These are phyloP conservation scores for Rhodotorula sphaerocarpa DNA, from an alignment of 768 basidiomycete species.

Conservation along the genomic window DNA sequence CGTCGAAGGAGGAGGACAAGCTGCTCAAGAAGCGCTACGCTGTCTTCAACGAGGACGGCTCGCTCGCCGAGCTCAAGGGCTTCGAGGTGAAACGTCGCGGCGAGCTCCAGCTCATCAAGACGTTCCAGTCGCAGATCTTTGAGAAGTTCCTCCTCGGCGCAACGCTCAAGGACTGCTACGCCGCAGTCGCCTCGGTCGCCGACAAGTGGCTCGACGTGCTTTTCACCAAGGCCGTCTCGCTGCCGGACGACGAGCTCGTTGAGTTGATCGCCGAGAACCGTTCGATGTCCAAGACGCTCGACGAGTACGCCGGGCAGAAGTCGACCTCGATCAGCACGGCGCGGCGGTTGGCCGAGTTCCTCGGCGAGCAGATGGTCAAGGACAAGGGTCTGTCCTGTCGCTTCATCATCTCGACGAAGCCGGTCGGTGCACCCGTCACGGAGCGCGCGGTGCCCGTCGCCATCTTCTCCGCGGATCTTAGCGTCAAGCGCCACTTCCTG, in stretches of 20 bases:
- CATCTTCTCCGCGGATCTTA: conserved; percentile 92
- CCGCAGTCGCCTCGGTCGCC: conserved; percentile 83
- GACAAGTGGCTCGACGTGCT: conserved; percentile 97
- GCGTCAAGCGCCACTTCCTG: conserved; percentile 77
- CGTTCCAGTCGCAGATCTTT: conserved; percentile 97
- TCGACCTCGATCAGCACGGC: conserved; percentile 98
- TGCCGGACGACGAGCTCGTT: conserved; percentile 84
- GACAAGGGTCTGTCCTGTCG: conserved; percentile 98
- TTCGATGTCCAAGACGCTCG: conserved; percentile 92
- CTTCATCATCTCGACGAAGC: conserved; percentile 95
- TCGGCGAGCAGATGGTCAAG: conserved; percentile 98
- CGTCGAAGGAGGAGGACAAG: conserved; percentile 98
- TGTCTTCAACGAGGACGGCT: conserved; percentile 95
- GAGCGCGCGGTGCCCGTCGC: conserved; percentile 94
- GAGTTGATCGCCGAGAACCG: conserved; percentile 98
- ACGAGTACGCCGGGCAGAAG: conserved; percentile 93
- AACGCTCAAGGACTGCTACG: conserved; percentile 91
- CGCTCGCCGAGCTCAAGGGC: conserved; percentile 94
- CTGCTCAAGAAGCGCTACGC: conserved; percentile 97
- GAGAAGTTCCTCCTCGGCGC: conserved; percentile 90
- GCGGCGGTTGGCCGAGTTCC: conserved; percentile 84
- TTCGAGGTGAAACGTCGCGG: conserved; percentile 98
- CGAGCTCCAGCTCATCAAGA: conserved; percentile 96
- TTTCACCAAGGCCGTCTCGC: conserved; percentile 70
- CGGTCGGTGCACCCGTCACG: conserved; percentile 85